A percentile compares a stretch with the other conserved stretches of the same genome.
phyloP scores from a whole-genome alignment of 345 rosid genomes.

The Anacardium occidentale region DNA sequence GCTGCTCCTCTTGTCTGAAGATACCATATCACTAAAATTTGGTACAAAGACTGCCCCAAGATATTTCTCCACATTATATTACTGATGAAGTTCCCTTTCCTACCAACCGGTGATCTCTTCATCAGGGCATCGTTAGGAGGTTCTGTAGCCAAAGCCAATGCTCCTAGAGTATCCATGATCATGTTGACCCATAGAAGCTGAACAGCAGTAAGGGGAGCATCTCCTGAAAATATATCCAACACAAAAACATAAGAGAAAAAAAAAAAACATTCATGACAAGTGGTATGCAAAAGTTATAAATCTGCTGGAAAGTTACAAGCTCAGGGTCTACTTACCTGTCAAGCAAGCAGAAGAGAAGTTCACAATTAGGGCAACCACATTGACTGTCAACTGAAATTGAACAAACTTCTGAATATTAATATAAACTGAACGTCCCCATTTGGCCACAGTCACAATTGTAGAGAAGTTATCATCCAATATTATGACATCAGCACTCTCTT shows the following conservation, averaged over 20 bases:
- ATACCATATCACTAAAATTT: slow-evolving; percentile 63
- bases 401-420: slow-evolving; percentile 85
- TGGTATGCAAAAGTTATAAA: slow-evolving; percentile 4
- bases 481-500: slow-evolving; percentile 88
- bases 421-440: slow-evolving; percentile 90
- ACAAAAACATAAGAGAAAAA: slow-evolving; percentile 14
- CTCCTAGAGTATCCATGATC: slow-evolving; percentile 91
- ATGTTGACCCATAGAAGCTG: slow-evolving; percentile 93
- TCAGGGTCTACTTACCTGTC: slow-evolving; percentile 51
- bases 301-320: slow-evolving; percentile 8
- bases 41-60: slow-evolving; percentile 84
- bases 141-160: slow-evolving; percentile 84
- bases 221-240: slow-evolving; percentile 42
- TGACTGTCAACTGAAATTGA: slow-evolving; percentile 91
- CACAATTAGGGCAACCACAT: slow-evolving; percentile 76
- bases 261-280: not conserved
- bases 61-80: slow-evolving; percentile 98
- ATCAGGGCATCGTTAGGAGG: slow-evolving; percentile 75
- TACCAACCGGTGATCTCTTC: slow-evolving; percentile 68
- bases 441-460: slow-evolving; percentile 74
- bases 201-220: slow-evolving; percentile 77
- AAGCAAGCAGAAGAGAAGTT: slow-evolving; percentile 91
- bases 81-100: slow-evolving; percentile 78
- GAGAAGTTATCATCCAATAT: slow-evolving; percentile 86
- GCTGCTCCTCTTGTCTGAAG: slow-evolving; percentile 61